Percentiles rank a stretch among this genome's conserved stretches.
Evolutionary conservation across 2,329 filamentous ascomycete species (phyloP).

Genomic region (Fusarium nisikadoi): DNA sequence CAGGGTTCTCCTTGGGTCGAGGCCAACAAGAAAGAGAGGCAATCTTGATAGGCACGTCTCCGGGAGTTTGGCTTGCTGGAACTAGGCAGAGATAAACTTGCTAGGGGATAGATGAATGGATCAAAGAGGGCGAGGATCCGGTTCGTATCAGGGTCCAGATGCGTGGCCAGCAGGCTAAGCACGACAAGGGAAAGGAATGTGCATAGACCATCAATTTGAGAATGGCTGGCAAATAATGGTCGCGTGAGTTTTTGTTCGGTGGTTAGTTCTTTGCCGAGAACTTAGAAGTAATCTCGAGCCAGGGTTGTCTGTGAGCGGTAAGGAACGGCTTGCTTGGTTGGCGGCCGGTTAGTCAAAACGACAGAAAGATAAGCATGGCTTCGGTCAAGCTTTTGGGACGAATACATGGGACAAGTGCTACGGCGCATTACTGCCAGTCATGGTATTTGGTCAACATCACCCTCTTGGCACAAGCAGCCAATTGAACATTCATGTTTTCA

Average conservation of each 20-base stretch:
- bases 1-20: conserved; percentile 29
- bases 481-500: not conserved
- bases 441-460: conserved; percentile 15
- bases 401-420: conserved; percentile 18
- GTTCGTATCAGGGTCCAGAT: conserved; percentile 25
- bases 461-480: conserved; percentile 5
- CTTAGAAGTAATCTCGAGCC: not conserved
- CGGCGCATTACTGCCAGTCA: conserved; percentile 1
- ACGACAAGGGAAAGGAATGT: conserved; percentile 22
- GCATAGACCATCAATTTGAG: conserved; percentile 11
- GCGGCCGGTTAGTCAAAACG: conserved; percentile 14
- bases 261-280: conserved; percentile 13
- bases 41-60: conserved; percentile 17
- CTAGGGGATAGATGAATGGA: conserved; percentile 39
- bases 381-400: conserved; percentile 32
- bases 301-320: conserved; percentile 27
- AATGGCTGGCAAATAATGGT: conserved; percentile 23
- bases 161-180: conserved; percentile 14
- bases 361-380: conserved; percentile 33
- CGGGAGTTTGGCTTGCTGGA: conserved; percentile 1
- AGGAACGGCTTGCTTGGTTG: conserved; percentile 7
- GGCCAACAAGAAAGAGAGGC: not conserved
- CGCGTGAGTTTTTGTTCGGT: conserved; percentile 27
- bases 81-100: conserved; percentile 14
- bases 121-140: not conserved